Percentiles rank a stretch among this genome's conserved stretches.
Evolutionary conservation across 2,329 filamentous ascomycete genomes (phyloP).

Genomic region (Curvularia sp.): DNA sequence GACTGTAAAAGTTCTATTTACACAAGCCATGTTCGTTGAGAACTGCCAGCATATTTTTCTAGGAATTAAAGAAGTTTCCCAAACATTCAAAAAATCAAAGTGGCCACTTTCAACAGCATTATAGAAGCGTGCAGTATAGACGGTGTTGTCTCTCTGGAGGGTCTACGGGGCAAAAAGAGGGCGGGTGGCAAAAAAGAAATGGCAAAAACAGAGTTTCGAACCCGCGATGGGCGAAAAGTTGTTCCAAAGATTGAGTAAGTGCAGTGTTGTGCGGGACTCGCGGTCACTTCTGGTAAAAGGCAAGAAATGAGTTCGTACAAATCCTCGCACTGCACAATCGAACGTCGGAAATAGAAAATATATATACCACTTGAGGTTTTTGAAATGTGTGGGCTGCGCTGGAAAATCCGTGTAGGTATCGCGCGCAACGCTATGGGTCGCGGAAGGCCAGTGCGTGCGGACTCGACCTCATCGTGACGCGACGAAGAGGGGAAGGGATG

Average conservation of each 20-base stretch:
- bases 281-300: slow-evolving; percentile 83
- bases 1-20: background rate
- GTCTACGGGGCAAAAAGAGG: slow-evolving; percentile 1
- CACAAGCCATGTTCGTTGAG: background rate
- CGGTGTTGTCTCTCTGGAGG: background rate
- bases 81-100: background rate
- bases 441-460: background rate
- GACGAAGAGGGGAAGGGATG: background rate
- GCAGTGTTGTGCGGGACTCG: slow-evolving; percentile 68
- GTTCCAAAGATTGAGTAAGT: slow-evolving; percentile 66
- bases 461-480: background rate
- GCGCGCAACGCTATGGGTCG: background rate
- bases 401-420: background rate
- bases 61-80: background rate
- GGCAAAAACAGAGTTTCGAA: slow-evolving; percentile 53
- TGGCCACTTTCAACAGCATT: background rate
- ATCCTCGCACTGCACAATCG: slow-evolving; percentile 68
- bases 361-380: slow-evolving; percentile 1
- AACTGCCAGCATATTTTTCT: background rate
- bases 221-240: slow-evolving; percentile 40
- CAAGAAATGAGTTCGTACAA: slow-evolving; percentile 78
- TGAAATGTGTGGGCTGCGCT: no score
- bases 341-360: slow-evolving; percentile 4
- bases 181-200: slow-evolving; percentile 14
- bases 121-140: background rate